These are phyloP conservation scores for Fagopyrum homotropicum DNA, from an alignment of 148 eudicot species.

Conservation along the genomic window DNA sequence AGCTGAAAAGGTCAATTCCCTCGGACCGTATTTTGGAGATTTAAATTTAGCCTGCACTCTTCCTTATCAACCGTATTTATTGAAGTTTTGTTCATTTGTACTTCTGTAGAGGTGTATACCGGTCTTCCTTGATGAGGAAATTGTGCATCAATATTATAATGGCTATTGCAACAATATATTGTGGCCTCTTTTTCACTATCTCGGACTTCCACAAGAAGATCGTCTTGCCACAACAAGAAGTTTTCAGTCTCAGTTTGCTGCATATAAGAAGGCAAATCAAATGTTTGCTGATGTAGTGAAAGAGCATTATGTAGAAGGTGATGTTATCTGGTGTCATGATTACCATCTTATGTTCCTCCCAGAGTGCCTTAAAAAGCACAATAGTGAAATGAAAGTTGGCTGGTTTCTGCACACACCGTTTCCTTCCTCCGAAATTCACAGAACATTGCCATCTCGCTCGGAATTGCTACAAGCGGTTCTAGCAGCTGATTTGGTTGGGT, in stretches of 20 bases:
- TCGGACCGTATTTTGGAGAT: neutral
- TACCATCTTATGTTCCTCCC: conserved; percentile 97
- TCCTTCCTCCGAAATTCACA: conserved; percentile 91
- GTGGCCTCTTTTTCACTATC: conserved; percentile 95
- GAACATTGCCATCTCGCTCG: conserved; percentile 81
- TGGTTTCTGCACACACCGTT: conserved; percentile 96
- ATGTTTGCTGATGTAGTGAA: conserved; percentile 94
- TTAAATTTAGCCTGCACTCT: neutral
- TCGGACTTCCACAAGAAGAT: conserved; percentile 95
- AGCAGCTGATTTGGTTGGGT: conserved; percentile 91
- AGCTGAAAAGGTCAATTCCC: conserved; percentile 63
- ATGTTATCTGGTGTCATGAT: conserved; percentile 95
- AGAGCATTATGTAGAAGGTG: conserved; percentile 77
- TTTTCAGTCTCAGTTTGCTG: conserved; percentile 89
- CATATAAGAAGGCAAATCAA: conserved; percentile 80
- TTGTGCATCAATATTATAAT: conserved; percentile 89
- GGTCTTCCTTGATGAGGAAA: conserved; percentile 85
- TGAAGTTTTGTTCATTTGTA: conserved; percentile 24
- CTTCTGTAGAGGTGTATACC: conserved; percentile 79
- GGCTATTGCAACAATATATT: conserved; percentile 92
- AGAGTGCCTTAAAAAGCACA: conserved; percentile 56
- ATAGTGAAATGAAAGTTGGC: conserved; percentile 80
- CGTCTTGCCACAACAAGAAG: conserved; percentile 91
- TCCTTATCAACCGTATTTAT: neutral
- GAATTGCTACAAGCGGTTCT: conserved; percentile 76